Evolutionary conservation across 768 basidiomycete genomes (phyloP).

Genomic region (Mycena belliarum): DNA sequence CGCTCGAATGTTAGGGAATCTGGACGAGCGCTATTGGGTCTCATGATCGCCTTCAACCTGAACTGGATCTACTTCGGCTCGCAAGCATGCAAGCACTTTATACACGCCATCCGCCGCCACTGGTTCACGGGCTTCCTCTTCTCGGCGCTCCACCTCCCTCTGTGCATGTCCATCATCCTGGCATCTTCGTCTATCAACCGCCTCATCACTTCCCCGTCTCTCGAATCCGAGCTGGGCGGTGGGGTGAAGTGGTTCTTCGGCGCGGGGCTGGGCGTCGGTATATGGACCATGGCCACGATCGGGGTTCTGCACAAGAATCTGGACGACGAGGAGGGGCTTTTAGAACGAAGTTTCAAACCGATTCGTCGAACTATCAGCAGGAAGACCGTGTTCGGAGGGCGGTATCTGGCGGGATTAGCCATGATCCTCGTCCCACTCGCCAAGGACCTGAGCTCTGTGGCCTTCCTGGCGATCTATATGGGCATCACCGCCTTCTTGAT

Average conservation of each 20-base stretch:
- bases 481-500: conserved; percentile 21
- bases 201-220: conserved; percentile 8
- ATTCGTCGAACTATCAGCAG: conserved; percentile 9
- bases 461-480: conserved; percentile 14
- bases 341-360: background rate
- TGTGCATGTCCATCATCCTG: conserved; percentile 22
- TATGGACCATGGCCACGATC: conserved; percentile 20
- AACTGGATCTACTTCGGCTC: conserved; percentile 25
- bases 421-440: conserved; percentile 20
- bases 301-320: conserved; percentile 19
- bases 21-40: conserved; percentile 18
- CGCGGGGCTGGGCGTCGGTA: conserved; percentile 16
- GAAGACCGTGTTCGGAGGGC: conserved; percentile 7
- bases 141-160: conserved; percentile 20
- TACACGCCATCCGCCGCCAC: conserved; percentile 24
- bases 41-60: conserved; percentile 24
- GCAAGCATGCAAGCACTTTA: conserved; percentile 17
- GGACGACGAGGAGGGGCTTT: conserved; percentile 12
- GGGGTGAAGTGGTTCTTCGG: conserved; percentile 22
- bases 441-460: conserved; percentile 10
- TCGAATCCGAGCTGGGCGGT: conserved; percentile 5
- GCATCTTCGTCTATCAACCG: conserved; percentile 20
- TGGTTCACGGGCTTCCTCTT: conserved; percentile 22
- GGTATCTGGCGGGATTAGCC: conserved; percentile 15
- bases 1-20: conserved; percentile 16